Percentiles rank a stretch among this genome's conserved stretches.
Conservation (phyloP, 164 flowering plant species). For the grape (Vitis vinifera) region DNA sequence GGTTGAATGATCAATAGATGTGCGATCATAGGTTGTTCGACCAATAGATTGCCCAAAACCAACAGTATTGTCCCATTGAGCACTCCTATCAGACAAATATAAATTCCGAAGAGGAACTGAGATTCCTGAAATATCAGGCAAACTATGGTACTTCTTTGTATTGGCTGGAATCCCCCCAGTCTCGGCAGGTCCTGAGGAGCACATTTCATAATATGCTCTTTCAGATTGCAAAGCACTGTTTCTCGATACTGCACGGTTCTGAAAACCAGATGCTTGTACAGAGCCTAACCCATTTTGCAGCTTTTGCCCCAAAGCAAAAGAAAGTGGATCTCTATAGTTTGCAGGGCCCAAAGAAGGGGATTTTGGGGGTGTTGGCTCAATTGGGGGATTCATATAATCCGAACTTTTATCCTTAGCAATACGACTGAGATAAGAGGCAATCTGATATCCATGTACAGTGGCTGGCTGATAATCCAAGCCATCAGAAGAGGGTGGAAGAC, state of each 20-base stretch:
- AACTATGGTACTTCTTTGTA: slow-evolving; percentile 81
- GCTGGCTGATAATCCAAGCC: slow-evolving; percentile 79
- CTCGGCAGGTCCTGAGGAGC: slow-evolving; percentile 40
- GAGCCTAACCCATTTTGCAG: slow-evolving; percentile 48
- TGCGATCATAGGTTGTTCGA: slow-evolving; percentile 30
- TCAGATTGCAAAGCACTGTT: slow-evolving; percentile 50
- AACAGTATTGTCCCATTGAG: slow-evolving; percentile 45
- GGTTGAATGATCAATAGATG: slow-evolving; percentile 33
- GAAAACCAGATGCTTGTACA: slow-evolving; percentile 45
- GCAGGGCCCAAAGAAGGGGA: slow-evolving; percentile 42
- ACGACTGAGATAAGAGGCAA: slow-evolving; percentile 58
- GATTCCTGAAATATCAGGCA: slow-evolving; percentile 88
- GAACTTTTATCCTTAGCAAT: slow-evolving; percentile 43
- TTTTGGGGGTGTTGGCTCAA: slow-evolving; percentile 39
- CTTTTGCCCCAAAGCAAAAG: slow-evolving; percentile 45
- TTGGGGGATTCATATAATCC: slow-evolving; percentile 33
- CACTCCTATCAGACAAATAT: slow-evolving; percentile 33
- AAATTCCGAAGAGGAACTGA: slow-evolving; percentile 42
- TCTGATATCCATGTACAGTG: slow-evolving; percentile 85
- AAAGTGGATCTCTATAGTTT: slow-evolving; percentile 44
- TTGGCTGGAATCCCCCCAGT: slow-evolving; percentile 28
- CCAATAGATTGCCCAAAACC: slow-evolving; percentile 49
- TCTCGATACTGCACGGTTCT: slow-evolving; percentile 48
- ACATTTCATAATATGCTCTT: slow-evolving; percentile 38
- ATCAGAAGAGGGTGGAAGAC: slow-evolving; percentile 60